Evolutionary conservation across 1,284 basidiomycete species (phyloP).

Genomic region (Pseudozyma hubeiensis): DNA sequence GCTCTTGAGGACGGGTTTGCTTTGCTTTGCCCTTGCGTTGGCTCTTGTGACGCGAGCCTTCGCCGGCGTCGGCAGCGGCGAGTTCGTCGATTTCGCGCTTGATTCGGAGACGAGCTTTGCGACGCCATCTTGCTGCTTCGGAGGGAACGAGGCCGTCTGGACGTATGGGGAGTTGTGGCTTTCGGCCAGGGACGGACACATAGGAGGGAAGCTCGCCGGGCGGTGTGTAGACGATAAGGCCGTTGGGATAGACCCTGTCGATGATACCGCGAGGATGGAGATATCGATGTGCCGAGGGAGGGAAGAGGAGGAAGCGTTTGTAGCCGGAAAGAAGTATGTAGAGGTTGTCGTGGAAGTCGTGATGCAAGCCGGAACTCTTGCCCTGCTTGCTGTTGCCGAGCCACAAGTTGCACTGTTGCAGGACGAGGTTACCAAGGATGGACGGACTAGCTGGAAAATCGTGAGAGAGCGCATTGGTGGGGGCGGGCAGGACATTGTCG

Average conservation of each 20-base stretch:
- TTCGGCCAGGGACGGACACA: slow-evolving; percentile 30
- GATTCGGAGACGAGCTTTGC: slow-evolving; percentile 44
- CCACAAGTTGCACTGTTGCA: slow-evolving; percentile 68
- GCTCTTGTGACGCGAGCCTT: slow-evolving; percentile 32
- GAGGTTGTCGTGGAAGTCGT: slow-evolving; percentile 68
- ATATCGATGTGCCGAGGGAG: slow-evolving; percentile 56
- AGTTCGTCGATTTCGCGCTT: slow-evolving; percentile 53
- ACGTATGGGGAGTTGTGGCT: slow-evolving; percentile 42
- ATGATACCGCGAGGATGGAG: slow-evolving; percentile 58
- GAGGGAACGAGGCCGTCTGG: slow-evolving; percentile 61
- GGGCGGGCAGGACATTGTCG: slow-evolving; percentile 61
- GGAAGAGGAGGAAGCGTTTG: slow-evolving; percentile 67
- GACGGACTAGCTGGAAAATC: slow-evolving; percentile 63
- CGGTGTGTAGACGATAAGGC: slow-evolving; percentile 61
- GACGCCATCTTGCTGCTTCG: slow-evolving; percentile 63
- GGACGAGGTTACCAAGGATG: slow-evolving; percentile 61
- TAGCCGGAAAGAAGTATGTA: slow-evolving; percentile 65
- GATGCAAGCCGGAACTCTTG: slow-evolving; percentile 63
- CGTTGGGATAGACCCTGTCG: slow-evolving; percentile 57
- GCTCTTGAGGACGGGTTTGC: slow-evolving; percentile 51
- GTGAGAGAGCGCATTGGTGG: slow-evolving; percentile 56
- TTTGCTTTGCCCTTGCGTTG: slow-evolving; percentile 60
- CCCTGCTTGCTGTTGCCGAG: slow-evolving; percentile 58
- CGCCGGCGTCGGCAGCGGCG: slow-evolving; percentile 51
- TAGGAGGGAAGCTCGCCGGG: slow-evolving; percentile 42